A percentile compares a stretch with the other conserved stretches of the same genome.
Evolutionary conservation across 768 basidiomycete species (phyloP).

Genomic region (Termitomyces sp.): DNA sequence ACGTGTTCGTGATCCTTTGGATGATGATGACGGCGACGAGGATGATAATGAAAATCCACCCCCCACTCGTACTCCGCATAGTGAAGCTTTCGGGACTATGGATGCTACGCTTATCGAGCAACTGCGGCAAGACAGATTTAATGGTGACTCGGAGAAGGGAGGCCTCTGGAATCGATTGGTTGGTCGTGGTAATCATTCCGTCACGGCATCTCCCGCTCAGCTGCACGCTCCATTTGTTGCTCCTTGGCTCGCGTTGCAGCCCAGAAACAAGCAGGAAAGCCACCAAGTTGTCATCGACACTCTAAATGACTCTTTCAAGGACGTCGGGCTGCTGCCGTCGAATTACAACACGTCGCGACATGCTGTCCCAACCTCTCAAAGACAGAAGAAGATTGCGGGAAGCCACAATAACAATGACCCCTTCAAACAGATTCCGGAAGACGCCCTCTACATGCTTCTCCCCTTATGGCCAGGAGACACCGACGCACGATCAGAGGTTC

Average conservation of each 20-base stretch:
- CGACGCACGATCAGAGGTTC: constrained; percentile 37
- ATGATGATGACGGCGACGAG: constrained; percentile 23
- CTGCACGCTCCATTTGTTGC: constrained; percentile 31
- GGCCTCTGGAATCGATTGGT: constrained; percentile 21
- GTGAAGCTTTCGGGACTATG: constrained; percentile 58
- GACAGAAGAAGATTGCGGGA: constrained; percentile 26
- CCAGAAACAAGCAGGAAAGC: constrained; percentile 63
- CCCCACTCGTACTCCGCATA: constrained; percentile 53
- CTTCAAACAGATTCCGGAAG: constrained; percentile 59
- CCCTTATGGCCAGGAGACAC: constrained; percentile 83
- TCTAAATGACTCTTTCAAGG: constrained; percentile 73
- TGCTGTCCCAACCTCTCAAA: constrained; percentile 18
- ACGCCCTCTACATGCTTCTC: constrained; percentile 77
- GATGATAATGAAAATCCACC: constrained; percentile 17
- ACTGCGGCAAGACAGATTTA: constrained; percentile 24
- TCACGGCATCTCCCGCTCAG: constrained; percentile 17
- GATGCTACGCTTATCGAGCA: constrained; percentile 51
- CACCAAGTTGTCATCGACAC: constrained; percentile 65
- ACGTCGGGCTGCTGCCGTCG: constrained; percentile 72
- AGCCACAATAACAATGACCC: constrained; percentile 33
- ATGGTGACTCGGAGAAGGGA: constrained; percentile 19
- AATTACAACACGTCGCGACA: constrained; percentile 28
- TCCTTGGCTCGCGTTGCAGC: constrained; percentile 65
- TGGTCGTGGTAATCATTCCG: constrained; percentile 14
- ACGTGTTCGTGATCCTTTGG: constrained; percentile 25